These are phyloP conservation scores for Geotrichum cucujoidarum DNA, from an alignment of 1,139 yeast genomes.

Conservation along the genomic window DNA sequence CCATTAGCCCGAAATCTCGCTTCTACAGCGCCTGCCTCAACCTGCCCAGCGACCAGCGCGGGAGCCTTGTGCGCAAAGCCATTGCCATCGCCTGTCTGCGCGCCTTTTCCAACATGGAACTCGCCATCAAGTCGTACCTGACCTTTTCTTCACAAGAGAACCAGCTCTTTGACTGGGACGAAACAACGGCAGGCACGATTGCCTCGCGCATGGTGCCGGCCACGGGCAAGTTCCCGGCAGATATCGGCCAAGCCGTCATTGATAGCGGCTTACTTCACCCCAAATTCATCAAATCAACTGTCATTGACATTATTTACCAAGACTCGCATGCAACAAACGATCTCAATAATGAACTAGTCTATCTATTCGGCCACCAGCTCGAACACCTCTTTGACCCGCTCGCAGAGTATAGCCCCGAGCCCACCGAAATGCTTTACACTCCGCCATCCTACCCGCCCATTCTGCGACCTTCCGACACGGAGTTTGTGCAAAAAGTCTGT, in stretches of 20 bases:
- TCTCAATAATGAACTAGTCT: constrained; percentile 68
- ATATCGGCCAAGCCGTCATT: constrained; percentile 50
- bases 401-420: constrained; percentile 87
- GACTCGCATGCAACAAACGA: constrained; percentile 49
- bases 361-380: constrained; percentile 71
- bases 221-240: constrained; percentile 48
- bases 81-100: constrained; percentile 71
- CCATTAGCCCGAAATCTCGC: constrained; percentile 56
- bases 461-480: constrained; percentile 29
- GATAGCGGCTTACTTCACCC: constrained; percentile 57
- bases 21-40: constrained; percentile 79
- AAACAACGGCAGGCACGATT: constrained; percentile 71
- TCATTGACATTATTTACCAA: constrained; percentile 72
- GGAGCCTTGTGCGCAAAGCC: constrained; percentile 63
- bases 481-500: constrained; percentile 45
- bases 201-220: constrained; percentile 59
- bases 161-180: constrained; percentile 46
- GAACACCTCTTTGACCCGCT: constrained; percentile 87
- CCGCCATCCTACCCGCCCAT: constrained; percentile 40
- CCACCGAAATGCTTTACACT: constrained; percentile 61
- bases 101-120: constrained; percentile 54
- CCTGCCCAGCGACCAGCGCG: constrained; percentile 46
- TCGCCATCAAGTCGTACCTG: constrained; percentile 24
- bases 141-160: constrained; percentile 9
- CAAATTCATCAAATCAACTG: constrained; percentile 50